phyloP scores from a whole-genome alignment of 805 yeast species.

The Monosporozyma siamensis region DNA sequence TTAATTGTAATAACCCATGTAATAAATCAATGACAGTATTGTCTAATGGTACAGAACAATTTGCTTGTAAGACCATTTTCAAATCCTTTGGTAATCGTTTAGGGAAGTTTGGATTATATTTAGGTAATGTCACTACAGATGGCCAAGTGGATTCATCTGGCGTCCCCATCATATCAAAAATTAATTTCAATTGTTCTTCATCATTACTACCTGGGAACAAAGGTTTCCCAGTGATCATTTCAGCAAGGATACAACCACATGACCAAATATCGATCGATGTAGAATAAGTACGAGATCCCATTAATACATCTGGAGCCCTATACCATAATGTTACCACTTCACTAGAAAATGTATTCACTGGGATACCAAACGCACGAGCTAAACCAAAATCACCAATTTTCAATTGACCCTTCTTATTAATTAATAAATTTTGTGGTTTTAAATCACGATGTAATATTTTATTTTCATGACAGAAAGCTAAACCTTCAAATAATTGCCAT shows the following conservation, averaged over 20 bases:
- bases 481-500: slow-evolving; percentile 86
- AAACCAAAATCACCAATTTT: slow-evolving; percentile 89
- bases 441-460: slow-evolving; percentile 91
- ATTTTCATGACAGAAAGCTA: slow-evolving; percentile 88
- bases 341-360: slow-evolving; percentile 91
- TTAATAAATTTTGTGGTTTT: slow-evolving; percentile 91
- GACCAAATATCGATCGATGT: slow-evolving; percentile 99
- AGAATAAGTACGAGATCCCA: slow-evolving; percentile 94
- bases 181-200: slow-evolving; percentile 91
- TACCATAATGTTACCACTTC: slow-evolving; percentile 98
- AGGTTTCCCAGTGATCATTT: slow-evolving; percentile 93
- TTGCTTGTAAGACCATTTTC: slow-evolving; percentile 27
- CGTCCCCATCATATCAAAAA: slow-evolving; percentile 86
- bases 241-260: slow-evolving; percentile 94
- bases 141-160: slow-evolving; percentile 95
- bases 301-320: slow-evolving; percentile 88
- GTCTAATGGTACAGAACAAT: slow-evolving; percentile 22
- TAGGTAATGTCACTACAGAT: slow-evolving; percentile 82
- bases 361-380: slow-evolving; percentile 96
- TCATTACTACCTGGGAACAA: slow-evolving; percentile 96
- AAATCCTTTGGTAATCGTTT: slow-evolving; percentile 74
- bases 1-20: slow-evolving; percentile 37
- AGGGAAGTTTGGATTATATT: slow-evolving; percentile 87
- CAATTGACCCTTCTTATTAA: slow-evolving; percentile 90
- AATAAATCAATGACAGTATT: slow-evolving; percentile 24